These are phyloP conservation scores for Alternaria sp. DNA, from an alignment of 2,329 filamentous ascomycete species.

Conservation along the genomic window DNA sequence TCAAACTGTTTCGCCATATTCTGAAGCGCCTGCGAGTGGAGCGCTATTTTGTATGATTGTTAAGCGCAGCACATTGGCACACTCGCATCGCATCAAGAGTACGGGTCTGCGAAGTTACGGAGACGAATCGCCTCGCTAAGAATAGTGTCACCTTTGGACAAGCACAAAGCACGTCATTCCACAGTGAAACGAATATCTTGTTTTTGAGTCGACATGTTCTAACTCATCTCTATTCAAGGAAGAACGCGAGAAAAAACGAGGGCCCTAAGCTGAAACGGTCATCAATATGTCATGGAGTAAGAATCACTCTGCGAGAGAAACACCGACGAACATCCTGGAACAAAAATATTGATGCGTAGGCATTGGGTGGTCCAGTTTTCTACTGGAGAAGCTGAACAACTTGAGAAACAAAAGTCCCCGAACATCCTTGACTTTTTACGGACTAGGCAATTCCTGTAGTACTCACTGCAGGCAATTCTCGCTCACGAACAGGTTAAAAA, in stretches of 20 bases:
- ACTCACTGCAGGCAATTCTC: not conserved
- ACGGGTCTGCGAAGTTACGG: no score
- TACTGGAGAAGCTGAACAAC: no score
- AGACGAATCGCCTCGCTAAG: no score
- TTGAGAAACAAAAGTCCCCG: no score
- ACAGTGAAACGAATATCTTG: not conserved
- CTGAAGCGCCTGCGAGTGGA: no score
- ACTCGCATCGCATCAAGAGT: no score
- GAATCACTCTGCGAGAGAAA: not conserved
- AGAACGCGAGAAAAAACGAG: not conserved
- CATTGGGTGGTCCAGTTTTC: no score
- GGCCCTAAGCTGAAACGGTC: constrained; percentile 10
- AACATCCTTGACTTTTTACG: not conserved
- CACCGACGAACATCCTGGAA: no score
- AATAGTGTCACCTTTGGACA: not conserved
- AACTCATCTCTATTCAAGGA: not conserved
- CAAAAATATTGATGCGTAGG: no score
- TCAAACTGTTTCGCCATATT: no score
- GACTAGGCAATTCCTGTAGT: not conserved
- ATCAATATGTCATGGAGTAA: constrained; percentile 26
- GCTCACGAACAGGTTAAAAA: not conserved
- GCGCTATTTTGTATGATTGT: no score
- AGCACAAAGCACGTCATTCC: not conserved
- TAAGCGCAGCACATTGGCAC: no score
- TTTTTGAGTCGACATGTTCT: not conserved